Conservation (phyloP, 768 basidiomycete genomes). For the Mycena venus region DNA sequence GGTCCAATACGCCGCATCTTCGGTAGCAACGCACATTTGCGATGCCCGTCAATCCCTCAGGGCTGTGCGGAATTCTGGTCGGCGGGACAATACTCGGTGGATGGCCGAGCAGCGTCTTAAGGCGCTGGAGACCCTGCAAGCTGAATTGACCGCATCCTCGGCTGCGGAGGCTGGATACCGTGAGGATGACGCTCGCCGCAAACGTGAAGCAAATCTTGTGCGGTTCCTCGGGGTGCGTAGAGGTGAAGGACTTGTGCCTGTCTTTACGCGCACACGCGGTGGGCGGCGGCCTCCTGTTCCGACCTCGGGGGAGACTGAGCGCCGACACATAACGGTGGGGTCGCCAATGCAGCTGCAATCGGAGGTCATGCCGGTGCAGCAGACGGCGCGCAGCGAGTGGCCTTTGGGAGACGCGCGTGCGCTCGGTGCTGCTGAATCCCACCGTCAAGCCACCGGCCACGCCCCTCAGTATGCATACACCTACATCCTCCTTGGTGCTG, state of each 20-base stretch:
- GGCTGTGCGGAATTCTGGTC: neutral
- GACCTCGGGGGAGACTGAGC: neutral
- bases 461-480: slow-evolving; percentile 8
- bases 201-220: slow-evolving; percentile 26
- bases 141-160: neutral
- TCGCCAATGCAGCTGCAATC: slow-evolving; percentile 32
- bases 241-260: slow-evolving; percentile 21
- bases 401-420: slow-evolving; percentile 35
- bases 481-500: slow-evolving; percentile 5
- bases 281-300: neutral
- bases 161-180: neutral
- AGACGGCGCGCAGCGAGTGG: slow-evolving; percentile 23
- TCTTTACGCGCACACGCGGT: slow-evolving; percentile 23
- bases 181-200: neutral
- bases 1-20: neutral
- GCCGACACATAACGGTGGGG: slow-evolving; percentile 4
- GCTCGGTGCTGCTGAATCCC: slow-evolving; percentile 27
- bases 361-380: neutral
- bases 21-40: slow-evolving; percentile 17
- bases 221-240: slow-evolving; percentile 14
- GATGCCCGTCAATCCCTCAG: slow-evolving; percentile 14
- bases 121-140: slow-evolving; percentile 18
- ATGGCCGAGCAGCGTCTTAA: slow-evolving; percentile 30
- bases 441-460: neutral
- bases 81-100: slow-evolving; percentile 26